phyloP scores from a whole-genome alignment of 192 early-diverging fungal species.

The Backusella parvicylindrica region DNA sequence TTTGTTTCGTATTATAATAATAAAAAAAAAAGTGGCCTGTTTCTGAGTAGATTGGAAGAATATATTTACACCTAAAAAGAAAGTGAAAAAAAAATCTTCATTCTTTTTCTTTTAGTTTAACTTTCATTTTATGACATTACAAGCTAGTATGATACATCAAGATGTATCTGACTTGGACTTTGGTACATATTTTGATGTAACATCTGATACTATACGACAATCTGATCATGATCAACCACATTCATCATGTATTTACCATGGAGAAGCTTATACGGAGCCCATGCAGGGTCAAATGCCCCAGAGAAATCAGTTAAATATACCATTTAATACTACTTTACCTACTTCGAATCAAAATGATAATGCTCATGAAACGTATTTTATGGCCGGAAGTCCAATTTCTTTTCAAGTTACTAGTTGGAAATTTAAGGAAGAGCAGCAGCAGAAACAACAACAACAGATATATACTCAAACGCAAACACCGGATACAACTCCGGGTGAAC shows the following conservation, averaged over 20 bases:
- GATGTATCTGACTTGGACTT: neutral
- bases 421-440: neutral
- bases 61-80: neutral
- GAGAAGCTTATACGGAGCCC: neutral
- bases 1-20: neutral
- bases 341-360: neutral
- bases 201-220: neutral
- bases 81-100: neutral
- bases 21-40: slow-evolving; percentile 15
- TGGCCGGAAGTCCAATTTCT: neutral
- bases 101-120: neutral
- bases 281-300: neutral
- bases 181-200: slow-evolving; percentile 10
- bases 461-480: neutral
- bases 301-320: neutral
- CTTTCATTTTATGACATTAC: neutral
- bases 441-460: neutral
- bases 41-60: neutral
- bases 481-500: neutral
- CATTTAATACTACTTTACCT: neutral
- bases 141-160: slow-evolving; percentile 1
- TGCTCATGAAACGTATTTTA: neutral
- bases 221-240: neutral
- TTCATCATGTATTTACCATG: neutral
- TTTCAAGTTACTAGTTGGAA: neutral